These are phyloP conservation scores for Neospora caninum DNA, from an alignment of 169 alveolate species.

Conservation along the genomic window DNA sequence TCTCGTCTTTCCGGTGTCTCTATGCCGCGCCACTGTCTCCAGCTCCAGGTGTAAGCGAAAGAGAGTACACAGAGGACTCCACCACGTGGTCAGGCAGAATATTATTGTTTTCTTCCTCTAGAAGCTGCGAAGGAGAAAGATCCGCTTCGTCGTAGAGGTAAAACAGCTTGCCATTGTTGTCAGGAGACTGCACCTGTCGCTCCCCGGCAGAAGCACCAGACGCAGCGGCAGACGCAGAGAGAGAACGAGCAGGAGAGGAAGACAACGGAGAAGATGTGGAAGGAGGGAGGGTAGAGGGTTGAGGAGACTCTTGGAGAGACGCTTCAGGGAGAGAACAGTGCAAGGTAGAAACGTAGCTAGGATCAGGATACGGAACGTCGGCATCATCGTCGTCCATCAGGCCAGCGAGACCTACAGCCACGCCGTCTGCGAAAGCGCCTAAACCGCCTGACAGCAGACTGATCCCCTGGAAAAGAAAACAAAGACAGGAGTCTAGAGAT, in stretches of 20 bases:
- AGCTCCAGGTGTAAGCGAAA: too few species aligned
- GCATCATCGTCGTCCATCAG: neutral
- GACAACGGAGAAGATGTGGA: neutral
- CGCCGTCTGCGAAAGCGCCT: conserved; percentile 33
- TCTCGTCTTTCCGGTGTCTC: too few species aligned
- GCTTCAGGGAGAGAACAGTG: neutral
- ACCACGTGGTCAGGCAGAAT: too few species aligned
- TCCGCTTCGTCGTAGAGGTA: too few species aligned
- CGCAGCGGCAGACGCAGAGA: neutral
- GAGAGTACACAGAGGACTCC: too few species aligned
- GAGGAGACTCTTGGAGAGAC: neutral
- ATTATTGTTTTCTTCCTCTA: too few species aligned
- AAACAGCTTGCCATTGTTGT: too few species aligned
- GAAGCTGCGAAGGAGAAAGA: too few species aligned
- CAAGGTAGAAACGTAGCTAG: neutral
- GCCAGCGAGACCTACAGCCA: neutral
- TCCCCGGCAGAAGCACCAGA: neutral
- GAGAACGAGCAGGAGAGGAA: neutral
- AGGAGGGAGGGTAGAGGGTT: neutral
- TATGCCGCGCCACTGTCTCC: too few species aligned
- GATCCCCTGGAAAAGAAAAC: neutral
- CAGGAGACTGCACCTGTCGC: too few species aligned
- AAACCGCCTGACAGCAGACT: neutral
- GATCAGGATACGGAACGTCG: neutral
- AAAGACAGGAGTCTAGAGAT: too few species aligned